Evolutionary conservation across 2,329 filamentous ascomycete species (phyloP), one percentile per base, ranked within the genome.

Genomic region (Sarocladium oryzae): DNA sequence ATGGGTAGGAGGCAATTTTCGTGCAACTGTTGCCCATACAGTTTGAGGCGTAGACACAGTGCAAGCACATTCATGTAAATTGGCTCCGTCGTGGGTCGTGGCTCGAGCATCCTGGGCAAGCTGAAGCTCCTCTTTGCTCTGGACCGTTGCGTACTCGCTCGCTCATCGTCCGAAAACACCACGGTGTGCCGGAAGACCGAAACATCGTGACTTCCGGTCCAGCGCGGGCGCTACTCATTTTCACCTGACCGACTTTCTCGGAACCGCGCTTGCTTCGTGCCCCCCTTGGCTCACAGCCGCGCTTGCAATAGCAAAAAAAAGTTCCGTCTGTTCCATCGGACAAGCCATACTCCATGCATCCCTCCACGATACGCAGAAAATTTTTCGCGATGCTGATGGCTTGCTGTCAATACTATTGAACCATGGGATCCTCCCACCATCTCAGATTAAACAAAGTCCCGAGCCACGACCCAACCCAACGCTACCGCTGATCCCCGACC

Each of bases 191-290:
- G 43, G 43, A 21, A 24, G 24, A n/a, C 16, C 43, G 18, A 48
- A 48, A 9, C 16, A 48, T 48, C 43, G 43, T 48, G 43, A 48
- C 43, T 48, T 48, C 43, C 43, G 43, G 26, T 48, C n/a, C 6
- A 28, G 43, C 43, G 43, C 26, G 26, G 43, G 43, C 43, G 28
- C 43, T 48, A 48, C 43, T 26, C 43, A 16, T n/a, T 33, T 16
- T 11, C 43, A 33, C 43, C 43, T 48, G 43, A 48, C 43, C 43
- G 43, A 48, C 43, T 48, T 48, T 48, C 28, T 45, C 40, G 40
- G 40, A 18, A 28, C 3, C 36, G 18, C 40, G 15, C 23, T 43
- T 16, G 21, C 40, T 15, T 48, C 33, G 18, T 24, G 21, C 40
- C n/a, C 23, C 21, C 23, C 4, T n/a, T n/a, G n/a, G n/a, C n/a